Conservation (phyloP, 106 monocot genomes). For the Alisma plantagoaquatica region DNA sequence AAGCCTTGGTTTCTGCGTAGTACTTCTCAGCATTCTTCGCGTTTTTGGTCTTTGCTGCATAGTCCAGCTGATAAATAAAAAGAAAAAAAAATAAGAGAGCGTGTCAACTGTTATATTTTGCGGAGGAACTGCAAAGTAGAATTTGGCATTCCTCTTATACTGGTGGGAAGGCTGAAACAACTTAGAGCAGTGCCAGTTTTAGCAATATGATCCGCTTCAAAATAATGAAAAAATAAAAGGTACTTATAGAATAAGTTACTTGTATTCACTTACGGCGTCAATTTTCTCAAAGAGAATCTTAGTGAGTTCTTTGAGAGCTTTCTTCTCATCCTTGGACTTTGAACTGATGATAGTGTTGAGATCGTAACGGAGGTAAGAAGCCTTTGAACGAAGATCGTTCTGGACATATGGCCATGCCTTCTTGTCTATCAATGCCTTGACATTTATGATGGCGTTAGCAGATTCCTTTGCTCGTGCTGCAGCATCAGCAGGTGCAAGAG, state of each 20-base stretch:
- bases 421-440: constrained; percentile 78
- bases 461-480: constrained; percentile 60
- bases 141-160: too few species aligned
- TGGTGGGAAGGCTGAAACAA: neutral
- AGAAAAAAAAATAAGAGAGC: neutral
- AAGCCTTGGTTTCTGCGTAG: constrained; percentile 51
- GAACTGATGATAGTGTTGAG: constrained; percentile 77
- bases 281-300: constrained; percentile 56
- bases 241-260: too few species aligned
- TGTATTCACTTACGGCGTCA: constrained; percentile 30
- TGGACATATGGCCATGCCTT: constrained; percentile 84
- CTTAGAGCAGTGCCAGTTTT: neutral
- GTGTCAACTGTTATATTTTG: neutral
- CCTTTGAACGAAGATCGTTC: constrained; percentile 80
- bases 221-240: too few species aligned
- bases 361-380: constrained; percentile 69
- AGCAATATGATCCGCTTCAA: neutral
- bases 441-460: constrained; percentile 54
- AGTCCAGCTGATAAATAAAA: constrained; percentile 43
- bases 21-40: constrained; percentile 56
- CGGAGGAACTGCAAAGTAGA: neutral
- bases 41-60: constrained; percentile 93
- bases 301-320: constrained; percentile 57
- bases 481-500: constrained; percentile 45
- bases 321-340: constrained; percentile 92